These are phyloP conservation scores for Phytophthora citricola DNA, from an alignment of 352 stramenopile species.

Conservation along the genomic window DNA sequence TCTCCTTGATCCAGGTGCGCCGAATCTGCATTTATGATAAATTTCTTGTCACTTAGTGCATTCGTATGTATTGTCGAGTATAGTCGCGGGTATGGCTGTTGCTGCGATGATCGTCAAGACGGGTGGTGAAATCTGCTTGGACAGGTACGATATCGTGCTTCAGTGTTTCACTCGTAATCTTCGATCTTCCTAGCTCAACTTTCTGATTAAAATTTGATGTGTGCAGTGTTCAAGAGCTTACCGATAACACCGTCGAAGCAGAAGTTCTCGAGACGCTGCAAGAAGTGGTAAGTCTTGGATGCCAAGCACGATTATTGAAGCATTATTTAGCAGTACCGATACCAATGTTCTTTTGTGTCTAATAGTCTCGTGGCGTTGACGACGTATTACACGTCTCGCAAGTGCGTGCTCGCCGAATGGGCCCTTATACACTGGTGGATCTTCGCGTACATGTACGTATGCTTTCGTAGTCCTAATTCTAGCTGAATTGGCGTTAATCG, in stretches of 20 bases:
- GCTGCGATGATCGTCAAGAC: conserved; percentile 91
- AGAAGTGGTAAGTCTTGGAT: conserved; percentile 55
- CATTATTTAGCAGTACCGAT: background rate
- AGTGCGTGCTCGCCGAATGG: conserved; percentile 87
- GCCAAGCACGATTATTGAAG: background rate
- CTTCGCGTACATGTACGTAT: conserved; percentile 81
- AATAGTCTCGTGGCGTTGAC: conserved; percentile 51
- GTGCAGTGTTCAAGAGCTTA: conserved; percentile 79
- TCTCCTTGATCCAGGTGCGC: conserved; percentile 70
- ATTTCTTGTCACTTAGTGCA: no score
- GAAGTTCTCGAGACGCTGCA: conserved; percentile 81
- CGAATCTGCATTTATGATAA: no score
- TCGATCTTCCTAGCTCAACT: no score
- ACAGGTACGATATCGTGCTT: conserved; percentile 50
- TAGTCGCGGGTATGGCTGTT: conserved; percentile 84
- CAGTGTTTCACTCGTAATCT: no score
- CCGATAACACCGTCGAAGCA: conserved; percentile 83
- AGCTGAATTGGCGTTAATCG: conserved; percentile 8
- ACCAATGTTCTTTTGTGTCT: background rate
- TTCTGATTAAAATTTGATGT: background rate
- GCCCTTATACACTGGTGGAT: conserved; percentile 87
- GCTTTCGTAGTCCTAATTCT: background rate
- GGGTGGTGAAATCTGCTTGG: conserved; percentile 81
- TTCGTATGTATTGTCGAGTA: background rate
- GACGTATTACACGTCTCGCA: conserved; percentile 83